Percentiles rank a stretch among this genome's conserved stretches.
These are phyloP conservation scores for Ajuga chamaepitys DNA, from an alignment of 257 asterid genomes.

Conservation along the genomic window DNA sequence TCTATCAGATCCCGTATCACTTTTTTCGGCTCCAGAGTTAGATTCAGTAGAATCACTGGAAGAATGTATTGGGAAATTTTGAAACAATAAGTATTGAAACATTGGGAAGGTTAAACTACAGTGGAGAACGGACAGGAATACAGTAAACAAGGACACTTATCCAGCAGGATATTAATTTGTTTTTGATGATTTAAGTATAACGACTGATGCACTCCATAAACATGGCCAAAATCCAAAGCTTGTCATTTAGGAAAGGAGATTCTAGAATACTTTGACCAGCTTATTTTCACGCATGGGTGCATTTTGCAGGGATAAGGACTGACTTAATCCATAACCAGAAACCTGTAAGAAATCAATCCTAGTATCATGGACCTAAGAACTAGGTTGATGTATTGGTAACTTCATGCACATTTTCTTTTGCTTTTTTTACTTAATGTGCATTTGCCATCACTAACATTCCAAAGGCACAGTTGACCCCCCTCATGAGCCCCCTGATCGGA, in stretches of 20 bases:
- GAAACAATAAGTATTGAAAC: conserved; percentile 15
- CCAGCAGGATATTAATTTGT: conserved; percentile 1
- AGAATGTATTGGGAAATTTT: conserved; percentile 17
- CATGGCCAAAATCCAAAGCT: background rate
- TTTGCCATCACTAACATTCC: background rate
- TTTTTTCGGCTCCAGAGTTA: conserved; percentile 38
- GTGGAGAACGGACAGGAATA: conserved; percentile 16
- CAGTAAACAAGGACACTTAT: background rate
- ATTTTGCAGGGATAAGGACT: background rate
- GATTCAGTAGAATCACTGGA: conserved; percentile 44
- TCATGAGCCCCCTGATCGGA: conserved; percentile 1
- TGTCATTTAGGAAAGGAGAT: conserved; percentile 2
- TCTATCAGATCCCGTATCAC: conserved; percentile 25
- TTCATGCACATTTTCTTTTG: background rate
- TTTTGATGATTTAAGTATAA: background rate
- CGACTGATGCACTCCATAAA: background rate
- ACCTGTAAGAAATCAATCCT: conserved; percentile 6
- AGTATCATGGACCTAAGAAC: background rate
- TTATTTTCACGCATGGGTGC: background rate
- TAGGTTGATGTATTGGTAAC: conserved; percentile 4
- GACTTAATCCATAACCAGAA: conserved; percentile 1
- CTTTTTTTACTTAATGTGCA: background rate
- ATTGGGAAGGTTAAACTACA: no score
- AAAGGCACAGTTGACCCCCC: background rate
- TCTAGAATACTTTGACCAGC: background rate